Conservation (phyloP, 1,284 basidiomycete genomes). For the Irpex sp. region DNA sequence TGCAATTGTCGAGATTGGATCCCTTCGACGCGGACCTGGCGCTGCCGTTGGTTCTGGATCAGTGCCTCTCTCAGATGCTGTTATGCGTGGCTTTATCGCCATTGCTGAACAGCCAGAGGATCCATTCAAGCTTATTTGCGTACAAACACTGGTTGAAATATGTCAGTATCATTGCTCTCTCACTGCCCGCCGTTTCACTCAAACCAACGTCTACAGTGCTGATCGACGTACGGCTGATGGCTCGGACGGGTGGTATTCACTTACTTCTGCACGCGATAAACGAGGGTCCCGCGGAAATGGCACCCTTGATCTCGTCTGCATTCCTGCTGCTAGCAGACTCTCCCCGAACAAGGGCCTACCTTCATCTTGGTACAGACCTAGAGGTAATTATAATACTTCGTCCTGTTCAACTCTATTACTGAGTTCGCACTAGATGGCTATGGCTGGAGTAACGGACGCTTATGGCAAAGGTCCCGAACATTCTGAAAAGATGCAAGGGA, state of each 20-base stretch:
- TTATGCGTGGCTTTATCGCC: slow-evolving; percentile 87
- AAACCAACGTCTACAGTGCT: slow-evolving; percentile 43
- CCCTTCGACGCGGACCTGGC: slow-evolving; percentile 43
- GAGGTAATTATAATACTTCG: slow-evolving; percentile 52
- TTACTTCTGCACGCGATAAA: slow-evolving; percentile 82
- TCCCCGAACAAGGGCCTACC: slow-evolving; percentile 75
- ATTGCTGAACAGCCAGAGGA: slow-evolving; percentile 92
- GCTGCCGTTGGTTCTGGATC: slow-evolving; percentile 36
- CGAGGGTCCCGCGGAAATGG: slow-evolving; percentile 84
- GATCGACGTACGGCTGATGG: slow-evolving; percentile 82
- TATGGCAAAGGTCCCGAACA: slow-evolving; percentile 80
- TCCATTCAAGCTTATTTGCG: slow-evolving; percentile 76
- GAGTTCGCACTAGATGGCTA: slow-evolving; percentile 54
- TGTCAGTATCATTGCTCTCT: slow-evolving; percentile 34
- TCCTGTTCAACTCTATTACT: neutral
- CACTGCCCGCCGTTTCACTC: neutral
- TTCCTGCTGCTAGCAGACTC: slow-evolving; percentile 86
- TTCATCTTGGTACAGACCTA: slow-evolving; percentile 82
- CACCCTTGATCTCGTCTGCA: slow-evolving; percentile 77
- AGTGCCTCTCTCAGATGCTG: slow-evolving; percentile 66
- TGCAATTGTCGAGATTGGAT: slow-evolving; percentile 72
- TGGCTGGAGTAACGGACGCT: slow-evolving; percentile 86
- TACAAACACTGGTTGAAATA: slow-evolving; percentile 91
- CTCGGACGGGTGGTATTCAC: slow-evolving; percentile 81
- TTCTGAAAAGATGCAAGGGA: slow-evolving; percentile 72